These are phyloP conservation scores for Leishmania turanica DNA, from an alignment of 208 protist species.

Conservation along the genomic window DNA sequence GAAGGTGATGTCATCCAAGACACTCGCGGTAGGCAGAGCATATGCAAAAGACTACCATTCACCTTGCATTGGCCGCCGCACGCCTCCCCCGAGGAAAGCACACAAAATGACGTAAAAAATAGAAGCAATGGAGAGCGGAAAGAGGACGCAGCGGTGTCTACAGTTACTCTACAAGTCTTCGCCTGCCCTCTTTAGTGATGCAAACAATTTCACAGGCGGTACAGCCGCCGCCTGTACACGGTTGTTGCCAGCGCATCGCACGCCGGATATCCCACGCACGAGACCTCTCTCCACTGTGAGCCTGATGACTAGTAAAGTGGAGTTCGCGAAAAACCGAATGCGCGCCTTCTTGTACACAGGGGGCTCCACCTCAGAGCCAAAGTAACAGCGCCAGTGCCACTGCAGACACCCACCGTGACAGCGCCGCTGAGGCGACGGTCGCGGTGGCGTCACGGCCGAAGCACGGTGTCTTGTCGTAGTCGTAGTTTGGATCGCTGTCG, in stretches of 20 bases:
- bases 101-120: not conserved
- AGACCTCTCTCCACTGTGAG: not conserved
- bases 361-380: not conserved
- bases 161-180: not conserved
- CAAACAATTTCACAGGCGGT: not conserved
- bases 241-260: no score
- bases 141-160: not conserved
- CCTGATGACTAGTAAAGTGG: not conserved
- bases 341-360: not conserved
- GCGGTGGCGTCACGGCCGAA: slow-evolving; percentile 31
- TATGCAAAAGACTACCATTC: not conserved
- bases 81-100: not conserved
- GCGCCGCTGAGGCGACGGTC: not conserved
- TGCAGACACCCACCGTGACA: slow-evolving; percentile 3
- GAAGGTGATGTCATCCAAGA: not conserved
- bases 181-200: not conserved
- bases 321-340: no score
- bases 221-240: not conserved
- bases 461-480: slow-evolving; percentile 43
- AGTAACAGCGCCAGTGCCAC: not conserved
- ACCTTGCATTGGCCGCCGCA: not conserved
- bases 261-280: not conserved
- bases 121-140: not conserved
- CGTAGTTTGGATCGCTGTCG: slow-evolving; percentile 39
- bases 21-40: not conserved